A percentile compares a stretch with the other conserved stretches of the same genome.
phyloP scores from a whole-genome alignment of 2,329 filamentous ascomycete genomes.

The Ophiocordyceps camponoti-saundersi region DNA sequence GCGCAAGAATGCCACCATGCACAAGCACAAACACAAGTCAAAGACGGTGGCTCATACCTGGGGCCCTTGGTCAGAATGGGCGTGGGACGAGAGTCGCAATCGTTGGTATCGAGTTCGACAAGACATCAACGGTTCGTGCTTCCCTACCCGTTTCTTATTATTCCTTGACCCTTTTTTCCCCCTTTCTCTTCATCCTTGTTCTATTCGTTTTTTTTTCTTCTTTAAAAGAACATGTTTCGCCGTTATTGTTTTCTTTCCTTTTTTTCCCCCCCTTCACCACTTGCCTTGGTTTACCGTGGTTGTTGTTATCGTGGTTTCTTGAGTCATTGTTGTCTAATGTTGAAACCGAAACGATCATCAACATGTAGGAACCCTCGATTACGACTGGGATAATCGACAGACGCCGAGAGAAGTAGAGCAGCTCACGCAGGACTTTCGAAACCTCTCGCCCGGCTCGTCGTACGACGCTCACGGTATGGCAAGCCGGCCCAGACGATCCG shows the following conservation, averaged over 20 bases:
- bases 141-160: neutral
- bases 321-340: no score
- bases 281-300: no score
- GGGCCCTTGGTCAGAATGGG: slow-evolving; percentile 12
- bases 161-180: no score
- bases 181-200: neutral
- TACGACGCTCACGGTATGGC: slow-evolving; percentile 2
- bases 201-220: no score
- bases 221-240: no score
- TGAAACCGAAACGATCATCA: no score
- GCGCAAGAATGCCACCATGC: slow-evolving; percentile 12
- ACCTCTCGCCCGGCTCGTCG: slow-evolving; percentile 2
- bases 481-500: neutral
- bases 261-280: no score
- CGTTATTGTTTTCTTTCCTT: no score
- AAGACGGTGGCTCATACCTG: slow-evolving; percentile 10
- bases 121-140: slow-evolving; percentile 8
- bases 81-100: slow-evolving; percentile 5
- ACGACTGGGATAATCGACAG: slow-evolving; percentile 5
- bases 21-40: slow-evolving; percentile 11
- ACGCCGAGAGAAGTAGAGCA: slow-evolving; percentile 2
- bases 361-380: slow-evolving; percentile 5
- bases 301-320: no score
- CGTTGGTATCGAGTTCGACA: slow-evolving; percentile 10
- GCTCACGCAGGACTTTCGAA: slow-evolving; percentile 2